Conservation (phyloP, 148 eudicot species). For the Talinum fruticosum region DNA sequence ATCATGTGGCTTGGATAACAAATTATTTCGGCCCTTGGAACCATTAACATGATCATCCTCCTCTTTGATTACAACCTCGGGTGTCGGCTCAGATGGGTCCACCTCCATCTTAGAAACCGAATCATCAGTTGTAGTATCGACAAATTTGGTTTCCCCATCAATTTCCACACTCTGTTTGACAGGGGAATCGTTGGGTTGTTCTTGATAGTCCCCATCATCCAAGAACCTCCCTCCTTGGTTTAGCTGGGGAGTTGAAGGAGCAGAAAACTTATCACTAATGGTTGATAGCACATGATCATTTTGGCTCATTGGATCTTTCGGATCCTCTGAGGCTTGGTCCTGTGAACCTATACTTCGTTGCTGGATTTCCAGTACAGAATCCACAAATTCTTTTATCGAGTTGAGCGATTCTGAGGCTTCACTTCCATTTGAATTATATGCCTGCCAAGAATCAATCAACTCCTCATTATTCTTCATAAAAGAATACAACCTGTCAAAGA, state of each 20-base stretch:
- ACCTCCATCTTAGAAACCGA: constrained; percentile 31
- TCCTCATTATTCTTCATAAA: background rate
- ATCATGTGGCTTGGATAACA: constrained; percentile 18
- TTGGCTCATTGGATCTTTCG: constrained; percentile 23
- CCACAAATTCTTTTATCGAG: constrained; percentile 49
- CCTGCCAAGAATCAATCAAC: constrained; percentile 41
- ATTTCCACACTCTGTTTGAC: constrained; percentile 49
- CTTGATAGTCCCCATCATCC: constrained; percentile 58
- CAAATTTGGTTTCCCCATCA: constrained; percentile 69
- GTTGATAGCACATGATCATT: constrained; percentile 36
- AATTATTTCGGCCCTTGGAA: constrained; percentile 24
- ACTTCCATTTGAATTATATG: constrained; percentile 53
- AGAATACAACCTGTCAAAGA: background rate
- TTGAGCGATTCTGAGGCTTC: constrained; percentile 45
- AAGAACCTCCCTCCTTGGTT: constrained; percentile 57
- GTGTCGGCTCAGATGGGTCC: constrained; percentile 30
- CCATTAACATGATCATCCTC: constrained; percentile 34
- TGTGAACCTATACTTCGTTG: constrained; percentile 23
- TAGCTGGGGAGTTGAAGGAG: constrained; percentile 78
- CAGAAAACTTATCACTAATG: constrained; percentile 58
- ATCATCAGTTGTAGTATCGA: constrained; percentile 47
- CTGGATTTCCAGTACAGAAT: constrained; percentile 39
- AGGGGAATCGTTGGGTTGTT: constrained; percentile 44
- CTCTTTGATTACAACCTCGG: constrained; percentile 30
- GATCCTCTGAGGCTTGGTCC: constrained; percentile 19